Evolutionary conservation across 805 yeast species (phyloP), one percentile per base, ranked within the genome.

Genomic region (Ogataea siamensis): DNA sequence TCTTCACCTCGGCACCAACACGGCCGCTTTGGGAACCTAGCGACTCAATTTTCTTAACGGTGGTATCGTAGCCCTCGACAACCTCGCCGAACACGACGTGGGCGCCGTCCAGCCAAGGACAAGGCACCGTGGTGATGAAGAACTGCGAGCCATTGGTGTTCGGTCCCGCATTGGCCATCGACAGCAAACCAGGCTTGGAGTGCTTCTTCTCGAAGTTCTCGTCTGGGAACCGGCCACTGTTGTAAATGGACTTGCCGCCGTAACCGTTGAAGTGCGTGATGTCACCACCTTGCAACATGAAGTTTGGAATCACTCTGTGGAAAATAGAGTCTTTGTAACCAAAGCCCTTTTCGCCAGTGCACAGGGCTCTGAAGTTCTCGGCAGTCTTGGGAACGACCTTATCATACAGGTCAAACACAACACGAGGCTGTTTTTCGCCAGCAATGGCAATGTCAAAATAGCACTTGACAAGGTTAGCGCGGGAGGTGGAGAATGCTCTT

Each of bases 91-190:
- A 89, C 45, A 89, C 96, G 60, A 87, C 95, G 75, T 88, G 95
- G 70, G 83, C 81, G 48, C 95, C 96, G 60, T 88, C 94, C 66
- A 89, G 76, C 91, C 93, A 86, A 45, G 93, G 83, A 58, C 83
- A 73, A 51, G 82, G 73, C 38, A 85, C 89, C 42, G 96, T 87
- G 66, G 96, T 87, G 71, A 87, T 83, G 78, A 91, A 89, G 71
- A 89, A 89, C 72, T 89, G 98, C 39, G 96, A 88, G 42, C 97
- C 97, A 72, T 91, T 91, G 71, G 97, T 87, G 81, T 87, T 86
- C 67, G 95, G 95, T 55, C 97, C 97, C 49, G 97, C 94, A 65
- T 91, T 91, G 65, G 97, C 97, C 97, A 91, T 91, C 47, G 96
- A 87, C 66, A 68, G 83, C 70, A 76, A 88, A 50, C 76, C 76